These are phyloP conservation scores for Camellia japonica DNA, from an alignment of 148 eudicot genomes.

Conservation along the genomic window DNA sequence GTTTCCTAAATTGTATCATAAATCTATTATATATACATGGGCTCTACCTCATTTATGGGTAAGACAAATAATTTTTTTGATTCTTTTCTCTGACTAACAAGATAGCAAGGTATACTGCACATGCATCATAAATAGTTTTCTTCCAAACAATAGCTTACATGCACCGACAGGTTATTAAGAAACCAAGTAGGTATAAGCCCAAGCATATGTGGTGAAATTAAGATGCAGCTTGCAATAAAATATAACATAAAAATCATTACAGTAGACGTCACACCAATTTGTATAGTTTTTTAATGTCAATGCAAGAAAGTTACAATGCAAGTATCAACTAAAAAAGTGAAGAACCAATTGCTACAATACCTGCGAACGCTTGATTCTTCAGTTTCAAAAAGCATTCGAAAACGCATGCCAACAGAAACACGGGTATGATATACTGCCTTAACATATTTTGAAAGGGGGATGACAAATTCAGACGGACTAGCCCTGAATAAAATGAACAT, in stretches of 20 bases:
- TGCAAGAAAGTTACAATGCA: background rate
- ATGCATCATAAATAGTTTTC: background rate
- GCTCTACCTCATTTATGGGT: too few relatives aligned
- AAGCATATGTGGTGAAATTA: background rate
- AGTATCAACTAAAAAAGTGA: background rate
- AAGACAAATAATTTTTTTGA: too few relatives aligned
- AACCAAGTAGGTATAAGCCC: background rate
- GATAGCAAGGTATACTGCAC: background rate
- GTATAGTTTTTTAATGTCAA: background rate
- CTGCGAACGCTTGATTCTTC: slow-evolving; percentile 99
- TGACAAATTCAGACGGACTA: slow-evolving; percentile 94
- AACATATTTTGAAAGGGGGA: slow-evolving; percentile 82
- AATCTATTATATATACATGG: too few relatives aligned
- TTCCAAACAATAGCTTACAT: background rate
- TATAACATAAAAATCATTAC: background rate
- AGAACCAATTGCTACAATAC: slow-evolving; percentile 29
- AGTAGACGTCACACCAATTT: background rate
- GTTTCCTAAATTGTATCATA: too few relatives aligned
- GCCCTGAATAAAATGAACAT: slow-evolving; percentile 56
- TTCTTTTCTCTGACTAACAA: too few relatives aligned
- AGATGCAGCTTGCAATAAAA: background rate
- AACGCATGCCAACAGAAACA: slow-evolving; percentile 98
- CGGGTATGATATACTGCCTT: slow-evolving; percentile 97
- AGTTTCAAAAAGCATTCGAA: slow-evolving; percentile 98
- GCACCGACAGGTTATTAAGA: background rate